These are phyloP conservation scores for Stereum hirsutum DNA, from an alignment of 1,284 basidiomycete species.

Conservation along the genomic window DNA sequence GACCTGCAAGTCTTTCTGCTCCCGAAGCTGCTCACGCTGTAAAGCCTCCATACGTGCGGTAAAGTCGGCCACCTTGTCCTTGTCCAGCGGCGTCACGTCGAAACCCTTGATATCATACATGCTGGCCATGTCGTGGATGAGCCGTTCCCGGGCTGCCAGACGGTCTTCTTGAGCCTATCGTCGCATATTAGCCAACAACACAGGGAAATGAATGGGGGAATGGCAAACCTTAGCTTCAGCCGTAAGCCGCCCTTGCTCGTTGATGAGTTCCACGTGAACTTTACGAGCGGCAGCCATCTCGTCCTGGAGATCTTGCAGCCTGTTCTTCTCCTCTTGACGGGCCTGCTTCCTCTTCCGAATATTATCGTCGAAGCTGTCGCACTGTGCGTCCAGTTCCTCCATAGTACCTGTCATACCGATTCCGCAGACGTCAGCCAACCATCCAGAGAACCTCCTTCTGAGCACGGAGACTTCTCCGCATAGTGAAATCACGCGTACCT, in stretches of 20 bases:
- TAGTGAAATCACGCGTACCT: slow-evolving; percentile 32
- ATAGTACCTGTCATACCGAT: slow-evolving; percentile 53
- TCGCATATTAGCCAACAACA: not conserved
- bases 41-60: slow-evolving; percentile 49
- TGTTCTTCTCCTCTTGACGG: slow-evolving; percentile 34
- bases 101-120: slow-evolving; percentile 72
- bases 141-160: slow-evolving; percentile 63
- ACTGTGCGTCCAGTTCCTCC: slow-evolving; percentile 62
- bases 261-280: slow-evolving; percentile 46
- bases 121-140: slow-evolving; percentile 64
- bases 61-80: slow-evolving; percentile 66
- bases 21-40: slow-evolving; percentile 45
- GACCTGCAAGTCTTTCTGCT: slow-evolving; percentile 57
- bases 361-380: slow-evolving; percentile 67
- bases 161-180: slow-evolving; percentile 67
- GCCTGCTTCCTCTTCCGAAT: slow-evolving; percentile 46
- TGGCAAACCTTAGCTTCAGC: slow-evolving; percentile 53
- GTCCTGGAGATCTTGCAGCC: slow-evolving; percentile 56
- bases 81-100: slow-evolving; percentile 53
- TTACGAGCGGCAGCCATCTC: slow-evolving; percentile 43
- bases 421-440: no score
- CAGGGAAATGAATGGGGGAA: slow-evolving; percentile 1
- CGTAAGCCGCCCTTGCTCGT: slow-evolving; percentile 49
- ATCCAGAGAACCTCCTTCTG: no score
- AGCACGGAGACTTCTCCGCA: not conserved